Conservation (phyloP, 169 alveolate genomes). For the Cyclospora cayetanensis region DNA sequence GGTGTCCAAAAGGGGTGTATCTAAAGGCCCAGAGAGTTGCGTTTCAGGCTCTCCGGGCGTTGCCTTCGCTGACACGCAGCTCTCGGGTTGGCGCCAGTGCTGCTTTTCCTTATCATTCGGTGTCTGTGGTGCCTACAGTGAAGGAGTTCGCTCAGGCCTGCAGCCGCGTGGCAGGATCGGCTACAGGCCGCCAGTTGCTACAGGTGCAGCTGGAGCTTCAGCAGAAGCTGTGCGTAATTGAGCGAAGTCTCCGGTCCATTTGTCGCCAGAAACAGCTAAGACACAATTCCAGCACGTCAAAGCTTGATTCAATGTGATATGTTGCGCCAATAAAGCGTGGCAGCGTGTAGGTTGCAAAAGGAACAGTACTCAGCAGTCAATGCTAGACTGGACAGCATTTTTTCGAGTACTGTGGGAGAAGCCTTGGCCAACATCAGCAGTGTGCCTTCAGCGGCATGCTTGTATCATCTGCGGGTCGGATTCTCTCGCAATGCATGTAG, state of each 20-base stretch:
- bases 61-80: background rate
- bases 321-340: background rate
- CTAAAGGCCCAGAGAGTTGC: no score
- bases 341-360: no score
- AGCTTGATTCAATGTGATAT: conserved; percentile 1
- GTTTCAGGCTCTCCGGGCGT: no score
- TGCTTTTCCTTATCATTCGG: background rate
- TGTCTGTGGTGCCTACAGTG: conserved; percentile 17
- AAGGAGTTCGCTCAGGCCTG: conserved; percentile 67
- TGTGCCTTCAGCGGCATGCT: no score
- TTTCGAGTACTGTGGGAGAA: no score
- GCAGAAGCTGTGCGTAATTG: conserved; percentile 54
- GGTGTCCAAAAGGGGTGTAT: no score
- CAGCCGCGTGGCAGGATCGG: conserved; percentile 57
- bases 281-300: conserved; percentile 37
- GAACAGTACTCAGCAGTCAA: no score
- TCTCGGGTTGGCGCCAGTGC: background rate
- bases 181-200: conserved; percentile 68
- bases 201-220: conserved; percentile 64
- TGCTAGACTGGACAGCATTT: no score
- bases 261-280: conserved; percentile 22
- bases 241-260: conserved; percentile 30
- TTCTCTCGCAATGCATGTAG: no score
- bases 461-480: no score
- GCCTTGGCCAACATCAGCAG: no score